Evolutionary conservation across 805 yeast genomes (phyloP).

Genomic region (Wickerhamomyces canadensis): DNA sequence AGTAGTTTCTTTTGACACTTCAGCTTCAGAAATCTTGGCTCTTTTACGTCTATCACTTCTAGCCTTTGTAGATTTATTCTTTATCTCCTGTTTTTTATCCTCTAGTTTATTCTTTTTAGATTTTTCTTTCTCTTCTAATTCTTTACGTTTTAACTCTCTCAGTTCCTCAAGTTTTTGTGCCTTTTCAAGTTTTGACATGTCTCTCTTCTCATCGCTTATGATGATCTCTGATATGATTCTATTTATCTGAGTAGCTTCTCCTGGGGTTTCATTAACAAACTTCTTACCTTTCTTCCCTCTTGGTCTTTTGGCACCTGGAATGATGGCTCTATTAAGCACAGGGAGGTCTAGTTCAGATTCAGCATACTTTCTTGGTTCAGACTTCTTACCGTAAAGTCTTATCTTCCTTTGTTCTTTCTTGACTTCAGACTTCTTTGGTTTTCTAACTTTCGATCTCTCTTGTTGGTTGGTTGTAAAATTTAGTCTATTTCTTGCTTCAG

Average conservation of each 20-base stretch:
- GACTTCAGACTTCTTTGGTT: conserved; percentile 44
- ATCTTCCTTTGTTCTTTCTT: conserved; percentile 63
- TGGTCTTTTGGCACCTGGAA: conserved; percentile 75
- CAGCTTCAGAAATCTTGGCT: conserved; percentile 24
- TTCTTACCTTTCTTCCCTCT: conserved; percentile 86
- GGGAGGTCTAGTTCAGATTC: conserved; percentile 83
- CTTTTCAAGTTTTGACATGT: conserved; percentile 87
- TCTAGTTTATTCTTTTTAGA: conserved; percentile 65
- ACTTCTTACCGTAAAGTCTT: conserved; percentile 58
- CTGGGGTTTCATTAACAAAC: conserved; percentile 57
- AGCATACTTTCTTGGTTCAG: conserved; percentile 44
- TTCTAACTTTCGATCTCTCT: conserved; percentile 49
- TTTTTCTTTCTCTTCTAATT: conserved; percentile 78
- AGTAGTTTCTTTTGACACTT: conserved; percentile 9
- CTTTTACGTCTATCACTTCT: conserved; percentile 62
- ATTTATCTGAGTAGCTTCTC: conserved; percentile 51
- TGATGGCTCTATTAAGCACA: conserved; percentile 70
- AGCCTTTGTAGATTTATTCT: conserved; percentile 64
- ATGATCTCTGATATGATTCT: conserved; percentile 77
- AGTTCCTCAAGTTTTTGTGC: conserved; percentile 85
- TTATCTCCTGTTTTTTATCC: conserved; percentile 71
- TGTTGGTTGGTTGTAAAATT: conserved; percentile 35
- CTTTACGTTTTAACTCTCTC: conserved; percentile 79
- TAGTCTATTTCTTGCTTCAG: conserved; percentile 63
- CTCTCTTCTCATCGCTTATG: conserved; percentile 69